Percentiles rank a stretch among this genome's conserved stretches.
These are phyloP conservation scores for Eragrostis curvula DNA, from an alignment of 176 grass and related monocot genomes.

Conservation along the genomic window DNA sequence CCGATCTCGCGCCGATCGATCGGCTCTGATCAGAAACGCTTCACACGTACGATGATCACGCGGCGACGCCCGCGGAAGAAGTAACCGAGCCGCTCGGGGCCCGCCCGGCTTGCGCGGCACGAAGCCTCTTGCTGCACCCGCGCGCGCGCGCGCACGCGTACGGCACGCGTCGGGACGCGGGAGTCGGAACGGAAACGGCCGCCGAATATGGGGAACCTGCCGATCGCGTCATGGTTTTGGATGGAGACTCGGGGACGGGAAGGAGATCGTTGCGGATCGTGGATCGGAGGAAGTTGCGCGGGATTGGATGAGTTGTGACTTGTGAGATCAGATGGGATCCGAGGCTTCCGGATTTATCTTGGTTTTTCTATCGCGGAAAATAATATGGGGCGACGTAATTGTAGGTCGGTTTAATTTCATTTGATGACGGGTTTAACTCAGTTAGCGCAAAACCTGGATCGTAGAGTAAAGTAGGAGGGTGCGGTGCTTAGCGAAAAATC, in stretches of 20 bases:
- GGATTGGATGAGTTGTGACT: background rate
- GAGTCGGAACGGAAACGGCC: background rate
- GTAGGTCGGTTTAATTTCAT: background rate
- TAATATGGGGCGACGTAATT: background rate
- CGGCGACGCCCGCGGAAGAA: background rate
- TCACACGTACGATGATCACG: background rate
- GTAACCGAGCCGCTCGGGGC: background rate
- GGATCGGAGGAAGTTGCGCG: background rate
- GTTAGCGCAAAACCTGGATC: background rate
- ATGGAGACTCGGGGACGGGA: too few relatives aligned
- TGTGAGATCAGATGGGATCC: background rate
- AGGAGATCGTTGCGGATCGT: background rate
- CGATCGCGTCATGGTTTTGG: background rate
- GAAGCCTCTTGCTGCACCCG: background rate
- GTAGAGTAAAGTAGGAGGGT: background rate
- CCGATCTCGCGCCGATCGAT: background rate
- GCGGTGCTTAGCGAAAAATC: background rate
- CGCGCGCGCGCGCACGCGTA: background rate
- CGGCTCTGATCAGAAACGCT: background rate
- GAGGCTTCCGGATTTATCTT: background rate
- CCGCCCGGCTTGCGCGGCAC: background rate
- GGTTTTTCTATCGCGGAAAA: background rate
- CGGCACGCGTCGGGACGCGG: background rate
- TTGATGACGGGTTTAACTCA: background rate
- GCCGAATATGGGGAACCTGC: conserved; percentile 5